A percentile compares a stretch with the other conserved stretches of the same genome.
Evolutionary conservation across 2,329 filamentous ascomycete genomes (phyloP).

Genomic region (Xylariomycetidae sp.): DNA sequence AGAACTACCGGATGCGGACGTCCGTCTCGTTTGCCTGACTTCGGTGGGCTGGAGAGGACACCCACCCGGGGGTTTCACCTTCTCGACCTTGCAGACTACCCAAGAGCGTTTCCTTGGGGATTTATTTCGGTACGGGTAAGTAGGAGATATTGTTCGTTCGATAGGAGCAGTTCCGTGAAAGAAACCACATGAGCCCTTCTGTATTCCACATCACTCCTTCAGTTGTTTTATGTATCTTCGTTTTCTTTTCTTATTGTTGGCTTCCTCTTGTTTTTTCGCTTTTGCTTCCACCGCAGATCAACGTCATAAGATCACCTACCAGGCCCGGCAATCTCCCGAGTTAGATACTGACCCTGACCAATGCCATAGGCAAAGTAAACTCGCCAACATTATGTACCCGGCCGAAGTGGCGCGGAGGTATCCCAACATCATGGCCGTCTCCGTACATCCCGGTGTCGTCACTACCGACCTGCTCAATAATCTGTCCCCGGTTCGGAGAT

Average conservation of each 20-base stretch:
- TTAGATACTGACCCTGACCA: slow-evolving; percentile 1
- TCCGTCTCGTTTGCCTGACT: slow-evolving; percentile 21
- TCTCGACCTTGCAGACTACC: slow-evolving; percentile 19
- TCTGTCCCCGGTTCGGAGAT: slow-evolving; percentile 9
- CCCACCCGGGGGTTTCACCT: slow-evolving; percentile 16
- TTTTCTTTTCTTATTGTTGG: no score
- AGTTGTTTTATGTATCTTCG: no score
- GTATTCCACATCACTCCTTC: neutral
- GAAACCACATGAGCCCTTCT: neutral
- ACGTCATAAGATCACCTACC: no score
- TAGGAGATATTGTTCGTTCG: neutral
- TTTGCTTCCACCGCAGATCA: no score
- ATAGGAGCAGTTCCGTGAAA: neutral
- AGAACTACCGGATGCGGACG: slow-evolving; percentile 14
- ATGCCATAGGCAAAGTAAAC: slow-evolving; percentile 33
- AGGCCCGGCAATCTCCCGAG: neutral
- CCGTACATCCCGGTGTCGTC: slow-evolving; percentile 24
- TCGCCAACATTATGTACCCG: slow-evolving; percentile 24
- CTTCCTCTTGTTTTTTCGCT: no score
- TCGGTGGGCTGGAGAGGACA: slow-evolving; percentile 17
- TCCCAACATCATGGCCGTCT: slow-evolving; percentile 18
- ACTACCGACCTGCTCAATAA: slow-evolving; percentile 20
- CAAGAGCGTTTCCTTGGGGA: slow-evolving; percentile 15
- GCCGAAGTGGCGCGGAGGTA: slow-evolving; percentile 20
- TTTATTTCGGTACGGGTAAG: slow-evolving; percentile 22